Evolutionary conservation across 306 rosid genomes (phyloP).

Genomic region (Vachellia collinsii): DNA sequence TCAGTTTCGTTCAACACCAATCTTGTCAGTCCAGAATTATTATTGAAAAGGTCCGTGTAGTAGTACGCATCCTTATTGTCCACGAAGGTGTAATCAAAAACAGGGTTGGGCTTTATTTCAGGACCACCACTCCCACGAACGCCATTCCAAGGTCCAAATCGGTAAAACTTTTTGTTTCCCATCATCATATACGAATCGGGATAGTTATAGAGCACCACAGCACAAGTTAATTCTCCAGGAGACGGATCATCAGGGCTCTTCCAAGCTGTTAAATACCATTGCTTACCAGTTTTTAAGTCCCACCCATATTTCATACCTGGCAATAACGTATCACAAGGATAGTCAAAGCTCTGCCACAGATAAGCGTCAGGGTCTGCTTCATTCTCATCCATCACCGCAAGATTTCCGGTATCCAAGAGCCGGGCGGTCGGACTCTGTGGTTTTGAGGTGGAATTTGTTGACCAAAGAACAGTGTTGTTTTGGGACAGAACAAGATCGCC

Average conservation of each 20-base stretch:
- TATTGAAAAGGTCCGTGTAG: background rate
- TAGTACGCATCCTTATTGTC: background rate
- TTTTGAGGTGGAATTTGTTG: background rate
- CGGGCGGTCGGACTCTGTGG: background rate
- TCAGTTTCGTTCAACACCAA: background rate
- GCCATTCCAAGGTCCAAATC: constrained; percentile 6
- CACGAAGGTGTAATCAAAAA: background rate
- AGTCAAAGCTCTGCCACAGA: constrained; percentile 7
- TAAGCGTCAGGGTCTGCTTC: background rate
- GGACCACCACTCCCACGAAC: background rate
- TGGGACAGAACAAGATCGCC: background rate
- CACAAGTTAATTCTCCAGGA: background rate
- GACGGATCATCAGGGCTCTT: background rate
- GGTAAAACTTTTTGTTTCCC: background rate
- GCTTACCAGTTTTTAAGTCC: background rate
- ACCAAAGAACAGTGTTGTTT: background rate
- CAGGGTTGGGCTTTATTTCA: background rate
- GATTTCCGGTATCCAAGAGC: constrained; percentile 1
- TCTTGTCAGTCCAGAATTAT: background rate
- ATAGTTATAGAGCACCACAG: background rate
- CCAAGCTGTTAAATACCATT: background rate
- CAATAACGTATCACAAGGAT: background rate
- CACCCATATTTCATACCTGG: background rate
- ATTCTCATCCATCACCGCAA: background rate
- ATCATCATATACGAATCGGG: background rate